A percentile compares a stretch with the other conserved stretches of the same genome.
Conservation (phyloP, 148 eudicot genomes). For the Silene latifolia region DNA sequence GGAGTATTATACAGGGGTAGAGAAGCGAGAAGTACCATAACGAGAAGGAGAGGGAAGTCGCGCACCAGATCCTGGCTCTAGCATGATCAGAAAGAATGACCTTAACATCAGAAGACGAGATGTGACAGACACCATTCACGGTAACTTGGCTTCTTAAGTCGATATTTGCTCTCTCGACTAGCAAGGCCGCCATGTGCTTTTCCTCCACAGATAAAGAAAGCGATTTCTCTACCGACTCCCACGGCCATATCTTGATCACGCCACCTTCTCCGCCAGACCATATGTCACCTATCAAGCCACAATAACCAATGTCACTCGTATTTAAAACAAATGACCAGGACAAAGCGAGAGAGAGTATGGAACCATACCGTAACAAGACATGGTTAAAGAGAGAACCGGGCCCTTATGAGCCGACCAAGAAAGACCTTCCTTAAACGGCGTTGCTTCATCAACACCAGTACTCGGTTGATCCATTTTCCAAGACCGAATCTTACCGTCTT, state of each 20-base stretch:
- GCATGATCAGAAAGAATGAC: conserved; percentile 61
- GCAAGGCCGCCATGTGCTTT: conserved; percentile 84
- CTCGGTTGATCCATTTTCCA: conserved; percentile 79
- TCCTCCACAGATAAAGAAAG: conserved; percentile 81
- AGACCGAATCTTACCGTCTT: conserved; percentile 89
- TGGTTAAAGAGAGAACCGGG: conserved; percentile 62
- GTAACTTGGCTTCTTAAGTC: conserved; percentile 88
- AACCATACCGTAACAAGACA: conserved; percentile 84
- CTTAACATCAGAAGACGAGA: conserved; percentile 89
- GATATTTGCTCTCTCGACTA: conserved; percentile 71
- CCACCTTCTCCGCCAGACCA: conserved; percentile 95
- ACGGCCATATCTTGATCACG: conserved; percentile 76
- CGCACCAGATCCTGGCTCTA: conserved; percentile 82
- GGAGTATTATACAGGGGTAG: too few species aligned
- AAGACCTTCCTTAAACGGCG: conserved; percentile 63
- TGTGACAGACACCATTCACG: conserved; percentile 82
- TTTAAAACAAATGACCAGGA: neutral
- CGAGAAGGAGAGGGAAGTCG: conserved; percentile 73
- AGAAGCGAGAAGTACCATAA: conserved; percentile 50
- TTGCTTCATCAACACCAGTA: conserved; percentile 1
- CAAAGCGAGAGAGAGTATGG: too few species aligned
- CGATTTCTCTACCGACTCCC: conserved; percentile 88
- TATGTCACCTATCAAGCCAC: conserved; percentile 57
- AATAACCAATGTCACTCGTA: neutral
- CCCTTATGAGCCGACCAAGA: conserved; percentile 86